Evolutionary conservation across 495 filamentous ascomycete genomes (phyloP).

Genomic region (Aspergillus coremiiformis): DNA sequence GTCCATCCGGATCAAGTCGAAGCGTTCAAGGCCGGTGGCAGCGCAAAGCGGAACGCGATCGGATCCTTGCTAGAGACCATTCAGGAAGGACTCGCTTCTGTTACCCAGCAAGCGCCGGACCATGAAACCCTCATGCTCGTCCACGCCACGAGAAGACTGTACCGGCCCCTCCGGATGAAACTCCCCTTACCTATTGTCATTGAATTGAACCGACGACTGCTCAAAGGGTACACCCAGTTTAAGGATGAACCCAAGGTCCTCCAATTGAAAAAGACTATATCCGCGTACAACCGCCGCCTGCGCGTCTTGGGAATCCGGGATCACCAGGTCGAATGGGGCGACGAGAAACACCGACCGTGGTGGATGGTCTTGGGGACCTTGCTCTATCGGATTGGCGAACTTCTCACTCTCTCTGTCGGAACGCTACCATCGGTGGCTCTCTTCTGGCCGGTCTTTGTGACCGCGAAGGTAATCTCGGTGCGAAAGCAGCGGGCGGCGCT

Average conservation of each 20-base stretch:
- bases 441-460: conserved; percentile 87
- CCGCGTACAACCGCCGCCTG: conserved; percentile 85
- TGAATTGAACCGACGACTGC: conserved; percentile 88
- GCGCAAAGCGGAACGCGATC: conserved; percentile 66
- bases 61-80: conserved; percentile 75
- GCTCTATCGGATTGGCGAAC: conserved; percentile 70
- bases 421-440: conserved; percentile 82
- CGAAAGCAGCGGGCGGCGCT: conserved; percentile 86
- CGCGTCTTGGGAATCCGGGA: conserved; percentile 80
- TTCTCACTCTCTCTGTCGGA: conserved; percentile 66
- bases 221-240: conserved; percentile 86
- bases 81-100: conserved; percentile 72
- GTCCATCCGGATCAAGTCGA: conserved; percentile 75
- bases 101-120: conserved; percentile 89
- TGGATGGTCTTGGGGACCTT: conserved; percentile 59
- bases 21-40: conserved; percentile 69
- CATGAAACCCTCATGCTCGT: conserved; percentile 98
- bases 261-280: conserved; percentile 67
- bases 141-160: conserved; percentile 87
- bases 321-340: conserved; percentile 89
- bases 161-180: conserved; percentile 90
- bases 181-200: conserved; percentile 90
- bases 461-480: conserved; percentile 77
- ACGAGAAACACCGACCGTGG: conserved; percentile 55
- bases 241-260: conserved; percentile 85